phyloP scores from a whole-genome alignment of 352 stramenopile species.

The Phytopythium aichiense region DNA sequence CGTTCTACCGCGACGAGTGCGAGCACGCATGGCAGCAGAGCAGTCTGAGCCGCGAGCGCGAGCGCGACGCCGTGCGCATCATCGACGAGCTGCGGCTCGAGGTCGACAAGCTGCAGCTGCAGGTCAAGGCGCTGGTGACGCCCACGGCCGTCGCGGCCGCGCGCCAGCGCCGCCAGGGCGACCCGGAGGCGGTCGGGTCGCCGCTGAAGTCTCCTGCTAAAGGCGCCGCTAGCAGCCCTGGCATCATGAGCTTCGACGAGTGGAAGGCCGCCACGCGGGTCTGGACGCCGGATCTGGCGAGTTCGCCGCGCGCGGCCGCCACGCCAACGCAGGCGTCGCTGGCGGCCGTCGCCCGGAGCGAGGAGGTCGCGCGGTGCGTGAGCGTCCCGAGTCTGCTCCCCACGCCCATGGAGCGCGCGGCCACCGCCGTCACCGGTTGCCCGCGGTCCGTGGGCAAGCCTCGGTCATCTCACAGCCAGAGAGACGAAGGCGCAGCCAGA shows the following conservation, averaged over 20 bases:
- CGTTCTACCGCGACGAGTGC: conserved; percentile 74
- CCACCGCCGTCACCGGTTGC: neutral
- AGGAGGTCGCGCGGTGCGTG: conserved; percentile 46
- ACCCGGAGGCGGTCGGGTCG: neutral
- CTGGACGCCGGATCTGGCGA: conserved; percentile 27
- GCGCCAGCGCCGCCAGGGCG: conserved; percentile 9
- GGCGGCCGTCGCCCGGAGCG: conserved; percentile 12
- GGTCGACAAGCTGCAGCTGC: conserved; percentile 44
- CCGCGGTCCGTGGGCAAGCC: conserved; percentile 1
- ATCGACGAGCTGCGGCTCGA: conserved; percentile 65
- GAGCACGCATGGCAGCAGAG: conserved; percentile 63
- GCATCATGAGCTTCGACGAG: conserved; percentile 48
- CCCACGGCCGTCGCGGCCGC: conserved; percentile 4
- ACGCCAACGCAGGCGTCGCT: conserved; percentile 35
- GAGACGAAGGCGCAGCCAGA: neutral
- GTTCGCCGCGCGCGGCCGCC: conserved; percentile 11
- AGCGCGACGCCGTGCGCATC: conserved; percentile 57
- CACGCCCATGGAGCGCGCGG: conserved; percentile 48
- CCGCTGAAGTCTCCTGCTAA: conserved; percentile 8
- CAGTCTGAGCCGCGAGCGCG: conserved; percentile 47
- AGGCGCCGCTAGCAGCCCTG: conserved; percentile 1
- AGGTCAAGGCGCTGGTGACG: conserved; percentile 44
- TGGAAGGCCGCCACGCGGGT: conserved; percentile 56
- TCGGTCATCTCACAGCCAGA: neutral
- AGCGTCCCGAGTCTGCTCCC: conserved; percentile 54